Evolutionary conservation across 805 yeast species (phyloP).

Genomic region (Ogataea nakhonphanomensis): DNA sequence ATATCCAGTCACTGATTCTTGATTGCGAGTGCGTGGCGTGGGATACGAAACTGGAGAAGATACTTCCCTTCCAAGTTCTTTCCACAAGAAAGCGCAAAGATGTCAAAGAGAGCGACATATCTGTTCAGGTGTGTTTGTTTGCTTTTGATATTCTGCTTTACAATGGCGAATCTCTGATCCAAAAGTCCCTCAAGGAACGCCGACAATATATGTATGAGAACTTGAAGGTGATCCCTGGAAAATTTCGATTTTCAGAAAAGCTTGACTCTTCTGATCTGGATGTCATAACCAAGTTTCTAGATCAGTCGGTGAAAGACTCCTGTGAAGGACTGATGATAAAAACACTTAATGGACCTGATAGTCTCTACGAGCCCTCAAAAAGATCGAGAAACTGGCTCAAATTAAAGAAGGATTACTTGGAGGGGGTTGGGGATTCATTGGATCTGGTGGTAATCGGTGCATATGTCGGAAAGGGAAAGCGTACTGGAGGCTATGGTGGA

Average conservation of each 20-base stretch:
- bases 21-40: conserved; percentile 99
- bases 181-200: conserved; percentile 65
- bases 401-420: conserved; percentile 88
- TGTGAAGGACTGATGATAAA: conserved; percentile 98
- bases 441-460: conserved; percentile 95
- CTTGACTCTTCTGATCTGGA: conserved; percentile 66
- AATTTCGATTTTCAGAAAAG: conserved; percentile 74
- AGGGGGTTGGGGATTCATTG: conserved; percentile 93
- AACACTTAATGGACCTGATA: conserved; percentile 74
- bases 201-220: conserved; percentile 55
- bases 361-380: conserved; percentile 90
- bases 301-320: conserved; percentile 80
- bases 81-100: conserved; percentile 94
- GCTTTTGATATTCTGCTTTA: conserved; percentile 82
- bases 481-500: conserved; percentile 95
- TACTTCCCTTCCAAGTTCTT: conserved; percentile 88
- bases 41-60: conserved; percentile 75
- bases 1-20: conserved; percentile 60
- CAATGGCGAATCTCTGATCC: conserved; percentile 70
- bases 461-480: conserved; percentile 87
- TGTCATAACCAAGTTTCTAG: conserved; percentile 80
- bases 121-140: conserved; percentile 87
- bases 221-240: conserved; percentile 64
- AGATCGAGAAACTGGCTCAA: conserved; percentile 95
- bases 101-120: conserved; percentile 81